These are phyloP conservation scores for Colletotrichum simmondsii DNA, from an alignment of 2,329 filamentous ascomycete species.

Conservation along the genomic window DNA sequence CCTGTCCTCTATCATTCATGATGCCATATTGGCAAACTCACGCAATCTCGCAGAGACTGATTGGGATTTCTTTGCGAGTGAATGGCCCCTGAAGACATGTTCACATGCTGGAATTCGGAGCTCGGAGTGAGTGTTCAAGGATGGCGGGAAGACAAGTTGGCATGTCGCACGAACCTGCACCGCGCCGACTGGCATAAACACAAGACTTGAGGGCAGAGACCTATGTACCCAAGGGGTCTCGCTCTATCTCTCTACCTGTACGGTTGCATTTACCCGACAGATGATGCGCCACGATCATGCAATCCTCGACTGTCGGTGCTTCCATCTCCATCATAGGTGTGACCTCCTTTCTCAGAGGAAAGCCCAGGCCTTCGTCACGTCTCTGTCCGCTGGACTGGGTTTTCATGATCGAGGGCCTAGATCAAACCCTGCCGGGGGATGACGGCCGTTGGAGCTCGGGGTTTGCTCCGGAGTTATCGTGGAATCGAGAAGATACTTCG, in stretches of 20 bases:
- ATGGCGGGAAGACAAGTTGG: neutral
- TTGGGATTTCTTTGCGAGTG: neutral
- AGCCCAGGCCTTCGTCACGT: neutral
- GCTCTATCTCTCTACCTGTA: too few species aligned
- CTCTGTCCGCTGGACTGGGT: neutral
- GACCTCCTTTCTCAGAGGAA: neutral
- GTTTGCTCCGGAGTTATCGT: neutral
- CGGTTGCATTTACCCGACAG: neutral
- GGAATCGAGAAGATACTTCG: neutral
- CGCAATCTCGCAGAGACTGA: neutral
- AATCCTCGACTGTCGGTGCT: neutral
- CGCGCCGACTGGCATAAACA: neutral
- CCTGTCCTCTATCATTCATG: neutral
- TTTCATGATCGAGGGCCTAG: neutral
- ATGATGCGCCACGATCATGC: constrained; percentile 16
- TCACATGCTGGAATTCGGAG: neutral
- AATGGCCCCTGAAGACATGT: neutral
- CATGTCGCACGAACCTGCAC: neutral
- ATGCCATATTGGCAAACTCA: neutral
- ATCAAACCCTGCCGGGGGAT: neutral
- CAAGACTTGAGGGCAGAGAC: neutral
- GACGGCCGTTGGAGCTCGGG: neutral
- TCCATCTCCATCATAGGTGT: neutral
- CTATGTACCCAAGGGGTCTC: too few species aligned
- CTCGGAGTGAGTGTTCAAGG: neutral